Conservation (phyloP, 2,329 filamentous ascomycete species). For the Raffaelea deltoideospora region DNA sequence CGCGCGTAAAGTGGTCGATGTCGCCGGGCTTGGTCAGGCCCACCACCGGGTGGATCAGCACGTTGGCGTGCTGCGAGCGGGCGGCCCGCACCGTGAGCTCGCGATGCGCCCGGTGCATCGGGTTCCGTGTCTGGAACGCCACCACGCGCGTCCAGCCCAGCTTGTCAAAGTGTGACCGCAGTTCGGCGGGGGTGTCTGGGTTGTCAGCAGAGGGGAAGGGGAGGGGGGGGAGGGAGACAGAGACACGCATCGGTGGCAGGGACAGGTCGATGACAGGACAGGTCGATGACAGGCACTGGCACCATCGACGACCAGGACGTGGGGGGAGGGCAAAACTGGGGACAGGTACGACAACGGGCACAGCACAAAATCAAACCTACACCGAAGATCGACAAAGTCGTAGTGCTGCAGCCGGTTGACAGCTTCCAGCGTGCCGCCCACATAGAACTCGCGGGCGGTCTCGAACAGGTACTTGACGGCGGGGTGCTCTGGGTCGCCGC, state of each 20-base stretch:
- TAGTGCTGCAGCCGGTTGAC: constrained; percentile 95
- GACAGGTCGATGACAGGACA: no score
- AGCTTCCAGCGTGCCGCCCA: constrained; percentile 91
- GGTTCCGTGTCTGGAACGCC: constrained; percentile 97
- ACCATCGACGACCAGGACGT: not conserved
- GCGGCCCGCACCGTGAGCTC: constrained; percentile 95
- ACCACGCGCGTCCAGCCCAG: constrained; percentile 96
- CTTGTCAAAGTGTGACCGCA: constrained; percentile 96
- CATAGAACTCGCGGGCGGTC: constrained; percentile 72
- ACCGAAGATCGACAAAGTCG: constrained; percentile 93
- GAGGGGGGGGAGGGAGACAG: not conserved
- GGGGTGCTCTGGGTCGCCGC: constrained; percentile 79
- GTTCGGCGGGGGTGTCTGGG: constrained; percentile 77
- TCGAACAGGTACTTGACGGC: constrained; percentile 81
- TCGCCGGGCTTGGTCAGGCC: constrained; percentile 97
- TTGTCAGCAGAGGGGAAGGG: not conserved
- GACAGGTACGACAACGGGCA: no score
- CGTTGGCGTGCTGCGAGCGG: constrained; percentile 90
- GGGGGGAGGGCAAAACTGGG: no score
- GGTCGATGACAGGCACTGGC: constrained; percentile 6
- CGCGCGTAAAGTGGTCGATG: constrained; percentile 98
- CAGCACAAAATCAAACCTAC: not conserved
- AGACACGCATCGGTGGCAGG: no score
- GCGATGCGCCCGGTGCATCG: constrained; percentile 97
- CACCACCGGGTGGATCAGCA: constrained; percentile 97